Percentiles rank a stretch among this genome's conserved stretches.
Conservation (phyloP, 1,284 basidiomycete species). For the Cystobasidium slooffiae region DNA sequence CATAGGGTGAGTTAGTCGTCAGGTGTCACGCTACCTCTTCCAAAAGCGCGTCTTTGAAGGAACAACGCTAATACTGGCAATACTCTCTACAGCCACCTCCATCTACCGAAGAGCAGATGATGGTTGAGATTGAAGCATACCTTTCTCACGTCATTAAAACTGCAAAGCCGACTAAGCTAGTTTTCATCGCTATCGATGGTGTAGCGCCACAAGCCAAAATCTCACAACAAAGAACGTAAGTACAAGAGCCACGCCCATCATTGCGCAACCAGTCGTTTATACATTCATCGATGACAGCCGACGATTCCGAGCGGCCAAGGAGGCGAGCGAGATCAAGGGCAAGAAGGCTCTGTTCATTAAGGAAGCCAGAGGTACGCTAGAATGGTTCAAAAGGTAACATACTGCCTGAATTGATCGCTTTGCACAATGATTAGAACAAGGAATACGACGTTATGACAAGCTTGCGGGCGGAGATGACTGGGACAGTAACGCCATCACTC, state of each 20-base stretch:
- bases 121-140: constrained; percentile 95
- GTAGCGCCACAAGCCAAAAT: constrained; percentile 98
- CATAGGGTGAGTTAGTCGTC: constrained; percentile 15
- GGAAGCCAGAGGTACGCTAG: constrained; percentile 68
- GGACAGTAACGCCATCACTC: constrained; percentile 99
- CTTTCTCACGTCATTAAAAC: constrained; percentile 97
- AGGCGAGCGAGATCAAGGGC: constrained; percentile 90
- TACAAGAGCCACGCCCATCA: neutral
- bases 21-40: neutral
- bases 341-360: constrained; percentile 77
- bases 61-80: neutral
- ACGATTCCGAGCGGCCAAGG: constrained; percentile 91
- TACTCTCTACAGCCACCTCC: constrained; percentile 71
- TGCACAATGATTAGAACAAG: constrained; percentile 66
- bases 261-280: no score
- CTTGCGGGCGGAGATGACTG: constrained; percentile 82
- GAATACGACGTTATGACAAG: constrained; percentile 83
- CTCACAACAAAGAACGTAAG: constrained; percentile 84
- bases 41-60: neutral
- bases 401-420: no score
- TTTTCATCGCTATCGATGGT: constrained; percentile 99
- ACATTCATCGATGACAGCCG: constrained; percentile 62
- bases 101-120: constrained; percentile 98
- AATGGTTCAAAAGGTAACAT: neutral
- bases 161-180: constrained; percentile 87